Evolutionary conservation across 306 rosid species (phyloP), one percentile per base, ranked within the genome.

Genomic region (Abrus pulchellus): DNA sequence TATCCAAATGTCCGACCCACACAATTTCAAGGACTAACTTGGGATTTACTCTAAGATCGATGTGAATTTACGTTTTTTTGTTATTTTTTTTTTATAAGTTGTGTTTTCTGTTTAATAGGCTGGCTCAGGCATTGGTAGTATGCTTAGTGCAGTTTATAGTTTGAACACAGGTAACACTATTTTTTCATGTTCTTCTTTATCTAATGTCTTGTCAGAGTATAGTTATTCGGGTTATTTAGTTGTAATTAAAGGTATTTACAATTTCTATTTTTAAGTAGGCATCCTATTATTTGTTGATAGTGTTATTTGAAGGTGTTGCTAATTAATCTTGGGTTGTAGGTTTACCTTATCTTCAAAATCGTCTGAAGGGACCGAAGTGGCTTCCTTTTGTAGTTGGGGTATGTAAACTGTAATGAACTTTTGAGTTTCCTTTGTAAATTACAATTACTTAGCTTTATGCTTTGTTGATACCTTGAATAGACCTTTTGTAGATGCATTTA

Each of bases 281-380:
- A 7, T 34, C 8, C 1, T 80, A 27, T 30, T 78, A 55, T 72
- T 63, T 64, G 68, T 61, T 33, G 78, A 41, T 38, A 12, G 52
- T 33, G 9, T 77, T 27, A 27, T 20, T 20, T 20, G 20, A 20
- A 47, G 41, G 33, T 44, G 30, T 63, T 87, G 47, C 82, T 89
- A 44, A 84, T 59, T 75, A 13, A 60, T 75, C 72, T 74, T 82
- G 79, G 62, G 79, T 82, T 89, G 76, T 81, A 95, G 98, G 99
- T 50, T 86, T 93, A 44, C 99, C 96, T 0, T 89, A 87, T 87
- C 92, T 95, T 77, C 97, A 93, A 83, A 89, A 75, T 68, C 88
- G 82, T 63, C 73, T 95, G 41, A 93, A 91, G 90, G 98, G 99
- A 83, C 97, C 99, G 44, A 95, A 88, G 90, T 95, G 99, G 99